phyloP scores from a whole-genome alignment of 768 basidiomycete genomes.

The Tylopilus cervinicoccineus region DNA sequence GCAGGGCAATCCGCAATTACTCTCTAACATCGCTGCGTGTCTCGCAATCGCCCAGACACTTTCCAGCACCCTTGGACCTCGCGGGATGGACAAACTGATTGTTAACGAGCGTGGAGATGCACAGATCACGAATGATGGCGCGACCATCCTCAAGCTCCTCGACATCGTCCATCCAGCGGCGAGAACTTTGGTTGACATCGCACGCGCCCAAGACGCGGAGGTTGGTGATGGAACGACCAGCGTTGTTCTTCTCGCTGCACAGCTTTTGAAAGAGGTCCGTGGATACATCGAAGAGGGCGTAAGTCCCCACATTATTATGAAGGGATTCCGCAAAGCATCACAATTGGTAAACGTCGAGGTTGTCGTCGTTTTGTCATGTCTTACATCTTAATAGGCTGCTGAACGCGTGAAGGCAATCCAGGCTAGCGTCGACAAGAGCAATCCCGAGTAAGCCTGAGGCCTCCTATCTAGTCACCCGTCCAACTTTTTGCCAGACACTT shows the following conservation, averaged over 20 bases:
- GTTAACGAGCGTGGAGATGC: constrained; percentile 92
- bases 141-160: constrained; percentile 94
- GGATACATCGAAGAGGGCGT: constrained; percentile 95
- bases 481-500: constrained; percentile 58
- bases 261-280: constrained; percentile 89
- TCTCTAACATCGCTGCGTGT: constrained; percentile 96
- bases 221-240: constrained; percentile 98
- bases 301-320: constrained; percentile 96
- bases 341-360: constrained; percentile 60
- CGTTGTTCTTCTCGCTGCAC: constrained; percentile 91
- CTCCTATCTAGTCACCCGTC: constrained; percentile 1
- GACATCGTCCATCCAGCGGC: constrained; percentile 99
- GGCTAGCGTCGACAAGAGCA: constrained; percentile 81
- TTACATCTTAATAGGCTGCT: constrained; percentile 53
- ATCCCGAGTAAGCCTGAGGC: constrained; percentile 71
- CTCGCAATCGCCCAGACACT: constrained; percentile 90
- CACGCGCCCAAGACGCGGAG: constrained; percentile 96
- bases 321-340: constrained; percentile 86
- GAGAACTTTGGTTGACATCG: constrained; percentile 96
- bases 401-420: constrained; percentile 88
- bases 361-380: constrained; percentile 7
- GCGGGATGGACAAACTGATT: constrained; percentile 99
- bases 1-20: constrained; percentile 86
- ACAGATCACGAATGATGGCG: constrained; percentile 99
- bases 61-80: constrained; percentile 91